These are phyloP conservation scores for Mercurialis annua DNA, from an alignment of 345 rosid genomes.

Conservation along the genomic window DNA sequence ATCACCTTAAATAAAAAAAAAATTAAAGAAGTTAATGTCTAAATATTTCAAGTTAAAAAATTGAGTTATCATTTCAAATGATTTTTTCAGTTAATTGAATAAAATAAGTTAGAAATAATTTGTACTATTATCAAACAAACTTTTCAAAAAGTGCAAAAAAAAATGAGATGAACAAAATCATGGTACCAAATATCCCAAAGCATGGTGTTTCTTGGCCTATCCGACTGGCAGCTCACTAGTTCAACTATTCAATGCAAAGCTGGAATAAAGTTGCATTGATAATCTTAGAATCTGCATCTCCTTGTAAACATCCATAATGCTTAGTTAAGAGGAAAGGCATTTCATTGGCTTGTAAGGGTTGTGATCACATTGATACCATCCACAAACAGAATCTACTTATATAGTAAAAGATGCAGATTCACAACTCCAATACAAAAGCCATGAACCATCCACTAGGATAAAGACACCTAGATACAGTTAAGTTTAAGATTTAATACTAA, in stretches of 20 bases:
- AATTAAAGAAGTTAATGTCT: no score
- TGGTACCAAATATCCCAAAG: no score
- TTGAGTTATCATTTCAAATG: no score
- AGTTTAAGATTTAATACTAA: neutral
- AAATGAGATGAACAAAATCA: no score
- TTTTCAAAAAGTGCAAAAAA: no score
- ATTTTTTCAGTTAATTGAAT: no score
- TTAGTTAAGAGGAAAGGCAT: neutral
- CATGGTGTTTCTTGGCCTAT: neutral
- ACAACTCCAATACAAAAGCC: neutral
- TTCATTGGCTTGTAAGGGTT: no score
- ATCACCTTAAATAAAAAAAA: no score
- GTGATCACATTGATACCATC: slow-evolving; percentile 1
- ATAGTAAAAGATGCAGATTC: neutral
- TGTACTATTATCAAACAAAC: no score
- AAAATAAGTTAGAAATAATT: no score
- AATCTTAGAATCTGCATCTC: slow-evolving; percentile 1
- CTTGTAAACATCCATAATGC: slow-evolving; percentile 3
- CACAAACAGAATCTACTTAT: neutral
- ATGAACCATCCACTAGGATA: neutral
- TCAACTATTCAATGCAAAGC: neutral
- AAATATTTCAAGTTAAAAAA: no score
- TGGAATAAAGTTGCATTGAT: neutral
- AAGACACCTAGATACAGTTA: neutral
- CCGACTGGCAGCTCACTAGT: slow-evolving; percentile 6